These are phyloP conservation scores for Cyclaneusma minus DNA, from an alignment of 2,329 filamentous ascomycete genomes.

Conservation along the genomic window DNA sequence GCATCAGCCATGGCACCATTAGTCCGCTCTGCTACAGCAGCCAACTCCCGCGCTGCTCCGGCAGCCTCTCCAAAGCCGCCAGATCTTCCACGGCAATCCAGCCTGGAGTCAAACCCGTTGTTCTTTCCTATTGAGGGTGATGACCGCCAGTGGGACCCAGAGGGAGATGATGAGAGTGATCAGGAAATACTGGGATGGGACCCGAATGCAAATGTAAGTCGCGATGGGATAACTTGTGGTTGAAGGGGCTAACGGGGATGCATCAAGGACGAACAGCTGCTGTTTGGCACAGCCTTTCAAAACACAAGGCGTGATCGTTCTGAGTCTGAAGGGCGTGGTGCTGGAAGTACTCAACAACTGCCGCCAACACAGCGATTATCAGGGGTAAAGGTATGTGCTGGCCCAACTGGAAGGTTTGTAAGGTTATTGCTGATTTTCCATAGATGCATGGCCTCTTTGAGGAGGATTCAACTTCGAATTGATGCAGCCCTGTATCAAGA, in stretches of 20 bases:
- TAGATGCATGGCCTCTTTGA: too few species aligned
- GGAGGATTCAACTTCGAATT: too few species aligned
- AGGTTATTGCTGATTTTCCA: too few species aligned
- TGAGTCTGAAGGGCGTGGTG: too few species aligned
- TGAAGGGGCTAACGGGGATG: too few species aligned
- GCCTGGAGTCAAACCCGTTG: slow-evolving; percentile 48
- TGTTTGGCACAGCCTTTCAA: too few species aligned
- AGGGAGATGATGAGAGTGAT: slow-evolving; percentile 48
- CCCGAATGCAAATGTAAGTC: slow-evolving; percentile 43
- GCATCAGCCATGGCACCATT: slow-evolving; percentile 14
- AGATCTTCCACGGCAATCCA: slow-evolving; percentile 40
- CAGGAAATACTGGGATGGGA: slow-evolving; percentile 62
- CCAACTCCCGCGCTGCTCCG: slow-evolving; percentile 7
- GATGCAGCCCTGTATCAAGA: too few species aligned
- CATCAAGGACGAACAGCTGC: too few species aligned
- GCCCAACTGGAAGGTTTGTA: too few species aligned
- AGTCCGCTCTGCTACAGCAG: slow-evolving; percentile 9
- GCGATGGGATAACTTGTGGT: too few species aligned
- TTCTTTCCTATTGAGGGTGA: slow-evolving; percentile 54
- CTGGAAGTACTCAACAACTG: slow-evolving; percentile 23
- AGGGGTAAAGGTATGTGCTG: too few species aligned
- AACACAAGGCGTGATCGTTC: too few species aligned
- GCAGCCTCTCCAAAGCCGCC: slow-evolving; percentile 24
- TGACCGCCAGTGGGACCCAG: slow-evolving; percentile 57
- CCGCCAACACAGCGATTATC: slow-evolving; percentile 63